phyloP scores from a whole-genome alignment of 208 protist species.

The Acanthamoeba culbertsoni region DNA sequence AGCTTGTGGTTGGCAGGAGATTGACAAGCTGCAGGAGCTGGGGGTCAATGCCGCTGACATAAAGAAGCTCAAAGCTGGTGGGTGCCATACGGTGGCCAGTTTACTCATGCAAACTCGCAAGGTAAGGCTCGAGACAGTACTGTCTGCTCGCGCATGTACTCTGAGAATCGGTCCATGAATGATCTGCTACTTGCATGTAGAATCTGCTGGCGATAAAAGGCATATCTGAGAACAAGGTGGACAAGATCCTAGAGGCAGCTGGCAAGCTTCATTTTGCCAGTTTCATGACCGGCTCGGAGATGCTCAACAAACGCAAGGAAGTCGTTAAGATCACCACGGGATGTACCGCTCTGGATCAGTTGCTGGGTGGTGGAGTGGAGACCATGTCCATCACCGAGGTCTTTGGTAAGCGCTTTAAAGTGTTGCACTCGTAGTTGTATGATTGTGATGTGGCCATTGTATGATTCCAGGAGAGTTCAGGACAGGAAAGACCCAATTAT shows the following conservation, averaged over 20 bases:
- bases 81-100: constrained; percentile 76
- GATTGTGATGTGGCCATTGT: no score
- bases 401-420: constrained; percentile 83
- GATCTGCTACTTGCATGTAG: neutral
- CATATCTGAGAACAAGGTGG: constrained; percentile 97
- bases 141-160: no score
- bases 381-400: constrained; percentile 91
- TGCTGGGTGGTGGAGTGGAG: constrained; percentile 96
- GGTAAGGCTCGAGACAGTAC: neutral
- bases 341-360: constrained; percentile 89
- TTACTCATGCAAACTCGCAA: constrained; percentile 83
- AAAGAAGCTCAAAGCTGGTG: constrained; percentile 83
- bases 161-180: no score
- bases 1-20: neutral
- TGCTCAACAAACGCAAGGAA: constrained; percentile 87
- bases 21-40: constrained; percentile 70
- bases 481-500: constrained; percentile 98
- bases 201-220: constrained; percentile 92
- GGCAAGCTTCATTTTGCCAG: constrained; percentile 86
- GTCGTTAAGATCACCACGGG: constrained; percentile 94
- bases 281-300: constrained; percentile 90
- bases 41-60: constrained; percentile 80
- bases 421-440: constrained; percentile 59
- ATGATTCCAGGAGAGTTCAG: constrained; percentile 82
- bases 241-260: constrained; percentile 96